A percentile compares a stretch with the other conserved stretches of the same genome.
These are phyloP conservation scores for Fusarium xyrophilum DNA, from an alignment of 2,329 filamentous ascomycete species.

Conservation along the genomic window DNA sequence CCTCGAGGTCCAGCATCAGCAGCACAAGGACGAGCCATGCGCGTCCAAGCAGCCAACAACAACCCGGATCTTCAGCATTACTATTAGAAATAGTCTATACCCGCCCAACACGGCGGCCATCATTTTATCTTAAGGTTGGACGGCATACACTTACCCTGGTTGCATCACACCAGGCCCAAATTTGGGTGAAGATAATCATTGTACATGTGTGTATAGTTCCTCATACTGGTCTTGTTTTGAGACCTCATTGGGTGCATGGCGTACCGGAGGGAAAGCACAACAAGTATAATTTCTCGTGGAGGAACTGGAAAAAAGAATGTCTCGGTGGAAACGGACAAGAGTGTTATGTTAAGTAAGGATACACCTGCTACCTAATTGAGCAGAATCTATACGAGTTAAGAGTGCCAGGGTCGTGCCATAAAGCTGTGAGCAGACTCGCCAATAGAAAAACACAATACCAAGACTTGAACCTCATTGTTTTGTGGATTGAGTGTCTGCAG, in stretches of 20 bases:
- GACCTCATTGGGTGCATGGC: slow-evolving; percentile 23
- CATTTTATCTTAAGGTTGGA: slow-evolving; percentile 9
- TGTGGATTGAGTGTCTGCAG: not conserved
- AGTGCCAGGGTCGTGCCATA: not conserved
- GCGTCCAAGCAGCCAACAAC: slow-evolving; percentile 31
- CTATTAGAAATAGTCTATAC: slow-evolving; percentile 35
- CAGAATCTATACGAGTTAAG: not conserved
- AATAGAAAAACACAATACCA: not conserved
- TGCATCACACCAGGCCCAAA: not conserved
- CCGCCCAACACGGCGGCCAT: not conserved
- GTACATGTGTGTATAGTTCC: not conserved
- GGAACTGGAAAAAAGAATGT: not conserved
- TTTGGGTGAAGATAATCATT: not conserved
- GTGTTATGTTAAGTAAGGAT: not conserved
- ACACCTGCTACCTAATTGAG: not conserved
- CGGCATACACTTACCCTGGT: slow-evolving; percentile 6
- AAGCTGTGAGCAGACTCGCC: not conserved
- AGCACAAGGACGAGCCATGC: slow-evolving; percentile 38
- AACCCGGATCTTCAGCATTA: slow-evolving; percentile 40
- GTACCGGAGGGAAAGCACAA: slow-evolving; percentile 19
- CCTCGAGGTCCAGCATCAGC: slow-evolving; percentile 31
- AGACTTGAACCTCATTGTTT: not conserved
- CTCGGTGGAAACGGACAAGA: not conserved
- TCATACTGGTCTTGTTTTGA: slow-evolving; percentile 6
- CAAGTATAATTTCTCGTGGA: slow-evolving; percentile 13